Evolutionary conservation across 2,329 filamentous ascomycete species (phyloP), one percentile per base, ranked within the genome.

Genomic region (Fusarium luffae): DNA sequence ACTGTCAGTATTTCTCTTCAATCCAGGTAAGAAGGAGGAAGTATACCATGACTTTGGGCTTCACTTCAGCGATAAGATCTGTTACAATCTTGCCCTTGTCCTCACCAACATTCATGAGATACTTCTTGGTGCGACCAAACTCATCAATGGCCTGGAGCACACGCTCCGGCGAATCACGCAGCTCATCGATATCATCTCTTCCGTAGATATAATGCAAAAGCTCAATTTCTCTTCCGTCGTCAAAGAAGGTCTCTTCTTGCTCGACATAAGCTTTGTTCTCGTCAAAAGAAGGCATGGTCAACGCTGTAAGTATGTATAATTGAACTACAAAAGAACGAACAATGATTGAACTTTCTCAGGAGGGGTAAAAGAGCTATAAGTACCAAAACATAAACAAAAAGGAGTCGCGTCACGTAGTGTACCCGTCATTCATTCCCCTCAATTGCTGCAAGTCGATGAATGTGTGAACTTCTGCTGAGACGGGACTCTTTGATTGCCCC

Each of bases 91-190:
- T 85, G 48, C 91, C 92, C 80, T 96, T 96, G 74, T 89, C 84
- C 70, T 89, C 85, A 42, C 93, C 92, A 3, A 96, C 88, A 69
- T 94, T 95, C 90, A 95, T 95, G 54, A 95, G 85, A 68, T 90
- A 92, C 76, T 90, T 92, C 66, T 87, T 84, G 4, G 86, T 89
- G 16, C 72, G 73, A 19, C 75, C 81, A 71, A 79, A 95, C 54
- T 91, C 87, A 74, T 95, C 91, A 77, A 95, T 93, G 28, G 88
- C 88, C 27, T 84, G 82, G 0, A 94, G 82, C 2, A 95, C 86
- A 59, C 85, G 85, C 18, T 85, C 76, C 0, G 92, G 92, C 21
- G 87, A 89, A 21, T 87, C 88, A 52, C 89, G 84, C 58, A 94
- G 85, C 54, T 88, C 81, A 4, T 90, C 86, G 28, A 92, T 79